phyloP scores from a whole-genome alignment of 2,329 filamentous ascomycete species.

The Fusarium sp. region DNA sequence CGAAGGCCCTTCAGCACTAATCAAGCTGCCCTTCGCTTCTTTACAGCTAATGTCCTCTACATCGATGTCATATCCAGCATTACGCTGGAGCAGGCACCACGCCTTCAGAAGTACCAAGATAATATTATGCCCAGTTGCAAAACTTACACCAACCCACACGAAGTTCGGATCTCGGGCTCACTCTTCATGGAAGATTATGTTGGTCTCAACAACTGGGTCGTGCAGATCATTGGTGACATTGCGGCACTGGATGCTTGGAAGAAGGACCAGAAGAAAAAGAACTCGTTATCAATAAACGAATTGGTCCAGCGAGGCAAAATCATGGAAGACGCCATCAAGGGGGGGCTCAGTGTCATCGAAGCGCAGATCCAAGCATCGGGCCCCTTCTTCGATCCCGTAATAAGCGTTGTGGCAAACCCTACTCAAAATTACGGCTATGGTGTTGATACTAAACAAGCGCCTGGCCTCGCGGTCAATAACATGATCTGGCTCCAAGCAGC shows the following conservation, averaged over 20 bases:
- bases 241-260: slow-evolving; percentile 66
- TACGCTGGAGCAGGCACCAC: slow-evolving; percentile 53
- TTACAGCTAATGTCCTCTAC: slow-evolving; percentile 56
- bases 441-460: slow-evolving; percentile 30
- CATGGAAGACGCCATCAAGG: slow-evolving; percentile 52
- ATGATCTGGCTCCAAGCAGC: slow-evolving; percentile 60
- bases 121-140: slow-evolving; percentile 49
- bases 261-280: slow-evolving; percentile 53
- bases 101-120: slow-evolving; percentile 54
- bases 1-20: slow-evolving; percentile 54
- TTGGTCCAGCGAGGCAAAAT: slow-evolving; percentile 55
- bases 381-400: slow-evolving; percentile 5
- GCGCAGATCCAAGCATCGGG: slow-evolving; percentile 4
- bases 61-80: slow-evolving; percentile 62
- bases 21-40: slow-evolving; percentile 59
- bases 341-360: slow-evolving; percentile 46
- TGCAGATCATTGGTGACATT: slow-evolving; percentile 64
- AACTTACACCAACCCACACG: slow-evolving; percentile 15
- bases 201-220: slow-evolving; percentile 66
- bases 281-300: slow-evolving; percentile 56
- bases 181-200: slow-evolving; percentile 61
- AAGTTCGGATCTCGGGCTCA: slow-evolving; percentile 39
- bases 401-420: slow-evolving; percentile 34
- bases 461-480: slow-evolving; percentile 43
- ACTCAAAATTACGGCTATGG: slow-evolving; percentile 39